phyloP scores from a whole-genome alignment of 805 yeast species.

The Candida cerambycidarum region DNA sequence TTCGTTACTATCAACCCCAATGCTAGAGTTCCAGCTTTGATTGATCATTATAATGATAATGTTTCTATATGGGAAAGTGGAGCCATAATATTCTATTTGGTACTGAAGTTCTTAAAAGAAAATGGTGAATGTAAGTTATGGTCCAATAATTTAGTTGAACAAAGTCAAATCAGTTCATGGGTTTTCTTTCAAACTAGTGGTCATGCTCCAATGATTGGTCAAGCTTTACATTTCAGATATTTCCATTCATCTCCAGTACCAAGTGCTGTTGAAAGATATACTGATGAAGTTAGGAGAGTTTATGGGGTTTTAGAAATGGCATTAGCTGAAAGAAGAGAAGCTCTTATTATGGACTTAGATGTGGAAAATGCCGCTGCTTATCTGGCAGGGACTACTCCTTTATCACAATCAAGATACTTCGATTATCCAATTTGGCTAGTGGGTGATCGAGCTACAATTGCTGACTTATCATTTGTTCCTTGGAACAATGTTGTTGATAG shows the following conservation, averaged over 20 bases:
- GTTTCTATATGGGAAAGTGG: slow-evolving; percentile 94
- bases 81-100: slow-evolving; percentile 81
- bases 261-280: slow-evolving; percentile 85
- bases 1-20: slow-evolving; percentile 93
- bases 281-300: slow-evolving; percentile 89
- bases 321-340: slow-evolving; percentile 87
- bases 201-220: slow-evolving; percentile 98
- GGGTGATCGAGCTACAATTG: slow-evolving; percentile 76
- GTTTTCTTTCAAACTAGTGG: slow-evolving; percentile 94
- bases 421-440: slow-evolving; percentile 96
- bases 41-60: slow-evolving; percentile 81
- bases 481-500: slow-evolving; percentile 96
- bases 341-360: slow-evolving; percentile 84
- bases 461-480: slow-evolving; percentile 90
- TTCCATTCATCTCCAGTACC: slow-evolving; percentile 86
- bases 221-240: slow-evolving; percentile 89
- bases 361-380: slow-evolving; percentile 85
- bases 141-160: slow-evolving; percentile 76
- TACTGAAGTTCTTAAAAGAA: slow-evolving; percentile 63
- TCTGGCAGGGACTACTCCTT: slow-evolving; percentile 83
- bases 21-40: slow-evolving; percentile 91
- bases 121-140: slow-evolving; percentile 72
- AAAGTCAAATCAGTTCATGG: slow-evolving; percentile 85
- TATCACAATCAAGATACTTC: slow-evolving; percentile 80
- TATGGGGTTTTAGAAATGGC: slow-evolving; percentile 96